A percentile compares a stretch with the other conserved stretches of the same genome.
Evolutionary conservation across 2,329 filamentous ascomycete species (phyloP).

Genomic region (Helminthosporium solani): DNA sequence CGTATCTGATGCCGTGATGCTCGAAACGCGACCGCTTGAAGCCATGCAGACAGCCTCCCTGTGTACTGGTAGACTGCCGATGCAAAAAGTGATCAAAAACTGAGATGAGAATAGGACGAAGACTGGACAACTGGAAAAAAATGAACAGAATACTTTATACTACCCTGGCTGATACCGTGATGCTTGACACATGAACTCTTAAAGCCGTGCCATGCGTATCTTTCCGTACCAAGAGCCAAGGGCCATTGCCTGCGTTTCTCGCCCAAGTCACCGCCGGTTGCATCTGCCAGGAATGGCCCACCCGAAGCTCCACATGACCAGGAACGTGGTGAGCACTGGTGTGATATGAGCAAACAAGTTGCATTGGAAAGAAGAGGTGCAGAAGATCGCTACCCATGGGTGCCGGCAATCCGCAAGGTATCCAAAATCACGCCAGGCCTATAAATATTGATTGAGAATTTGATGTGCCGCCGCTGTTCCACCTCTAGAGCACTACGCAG

Average conservation of each 20-base stretch:
- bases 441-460: slow-evolving; percentile 33
- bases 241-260: not conserved
- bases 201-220: not conserved
- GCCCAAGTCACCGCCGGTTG: not conserved
- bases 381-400: slow-evolving; percentile 43
- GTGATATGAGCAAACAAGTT: slow-evolving; percentile 7
- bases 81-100: no score
- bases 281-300: no score
- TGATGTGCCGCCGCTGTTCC: slow-evolving; percentile 10
- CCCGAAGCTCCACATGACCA: not conserved
- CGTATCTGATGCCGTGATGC: no score
- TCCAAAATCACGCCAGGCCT: slow-evolving; percentile 41
- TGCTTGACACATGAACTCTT: not conserved
- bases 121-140: not conserved
- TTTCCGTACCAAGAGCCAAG: not conserved
- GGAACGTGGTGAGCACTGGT: not conserved
- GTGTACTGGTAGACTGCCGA: no score
- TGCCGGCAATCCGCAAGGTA: slow-evolving; percentile 42
- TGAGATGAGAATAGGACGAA: no score
- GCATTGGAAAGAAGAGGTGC: slow-evolving; percentile 16
- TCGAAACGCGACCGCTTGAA: no score
- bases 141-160: not conserved
- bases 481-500: slow-evolving; percentile 40
- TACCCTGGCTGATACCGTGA: not conserved
- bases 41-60: no score